phyloP scores from a whole-genome alignment of 139 green algal species.

The Ettlia oleoabundans region DNA sequence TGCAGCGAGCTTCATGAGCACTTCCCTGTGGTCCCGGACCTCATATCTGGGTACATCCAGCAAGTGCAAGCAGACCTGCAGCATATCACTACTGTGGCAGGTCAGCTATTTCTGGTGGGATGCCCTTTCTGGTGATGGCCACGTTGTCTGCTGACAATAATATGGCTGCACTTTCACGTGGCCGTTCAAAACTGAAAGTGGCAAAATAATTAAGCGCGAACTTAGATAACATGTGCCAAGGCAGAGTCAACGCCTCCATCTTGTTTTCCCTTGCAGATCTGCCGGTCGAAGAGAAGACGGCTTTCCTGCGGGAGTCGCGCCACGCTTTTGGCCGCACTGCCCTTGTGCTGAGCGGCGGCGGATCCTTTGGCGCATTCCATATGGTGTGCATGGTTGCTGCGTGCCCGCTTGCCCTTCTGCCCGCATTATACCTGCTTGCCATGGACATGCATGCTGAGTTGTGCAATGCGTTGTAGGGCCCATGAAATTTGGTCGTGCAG shows the following conservation, averaged over 20 bases:
- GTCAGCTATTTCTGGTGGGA: background rate
- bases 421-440: no score
- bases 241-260: background rate
- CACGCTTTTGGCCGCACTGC: conserved; percentile 96
- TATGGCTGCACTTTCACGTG: no score
- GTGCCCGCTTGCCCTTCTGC: no score
- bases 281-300: conserved; percentile 84
- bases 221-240: no score
- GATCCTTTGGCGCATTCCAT: conserved; percentile 94
- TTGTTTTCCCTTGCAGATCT: conserved; percentile 40
- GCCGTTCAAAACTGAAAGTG: no score
- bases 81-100: conserved; percentile 19
- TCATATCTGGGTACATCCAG: conserved; percentile 92
- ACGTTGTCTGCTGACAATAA: no score
- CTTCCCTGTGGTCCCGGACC: conserved; percentile 72
- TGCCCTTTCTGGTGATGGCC: no score
- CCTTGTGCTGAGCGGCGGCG: conserved; percentile 94
- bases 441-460: no score
- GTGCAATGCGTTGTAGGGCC: no score
- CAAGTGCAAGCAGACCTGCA: conserved; percentile 85
- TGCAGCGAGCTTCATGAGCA: conserved; percentile 73
- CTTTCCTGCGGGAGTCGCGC: conserved; percentile 92
- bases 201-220: no score
- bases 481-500: no score
- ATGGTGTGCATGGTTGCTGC: conserved; percentile 51